Percentiles rank a stretch among this genome's conserved stretches.
Conservation (phyloP, 345 rosid genomes). For the Microthlaspi erraticum region DNA sequence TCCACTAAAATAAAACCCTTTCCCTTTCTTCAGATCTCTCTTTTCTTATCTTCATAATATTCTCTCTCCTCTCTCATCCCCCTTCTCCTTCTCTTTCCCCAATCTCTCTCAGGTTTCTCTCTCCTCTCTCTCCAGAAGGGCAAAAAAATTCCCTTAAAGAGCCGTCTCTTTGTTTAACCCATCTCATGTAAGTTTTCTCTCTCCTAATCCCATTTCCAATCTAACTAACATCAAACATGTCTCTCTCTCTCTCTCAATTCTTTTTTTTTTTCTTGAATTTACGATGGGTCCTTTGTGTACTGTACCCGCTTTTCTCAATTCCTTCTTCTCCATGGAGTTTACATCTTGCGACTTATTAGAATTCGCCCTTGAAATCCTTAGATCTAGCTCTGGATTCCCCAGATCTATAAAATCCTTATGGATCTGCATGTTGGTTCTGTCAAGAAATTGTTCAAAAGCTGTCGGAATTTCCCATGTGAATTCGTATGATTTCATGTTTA, state of each 20-base stretch:
- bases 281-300: slow-evolving; percentile 63
- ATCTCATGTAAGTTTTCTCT: slow-evolving; percentile 91
- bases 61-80: slow-evolving; percentile 52
- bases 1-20: slow-evolving; percentile 40
- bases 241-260: slow-evolving; percentile 27
- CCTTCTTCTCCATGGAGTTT: background rate
- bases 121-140: slow-evolving; percentile 80
- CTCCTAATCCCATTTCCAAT: slow-evolving; percentile 65
- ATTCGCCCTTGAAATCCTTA: no score
- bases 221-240: slow-evolving; percentile 26
- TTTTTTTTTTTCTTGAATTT: background rate
- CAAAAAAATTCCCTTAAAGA: slow-evolving; percentile 50
- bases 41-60: slow-evolving; percentile 37
- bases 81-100: slow-evolving; percentile 38
- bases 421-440: slow-evolving; percentile 33
- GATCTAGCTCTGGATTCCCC: slow-evolving; percentile 33
- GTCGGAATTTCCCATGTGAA: background rate
- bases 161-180: slow-evolving; percentile 54
- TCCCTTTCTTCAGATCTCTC: slow-evolving; percentile 56
- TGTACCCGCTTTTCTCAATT: slow-evolving; percentile 26
- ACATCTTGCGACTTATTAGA: background rate
- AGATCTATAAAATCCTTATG: slow-evolving; percentile 34
- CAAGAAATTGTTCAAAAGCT: background rate
- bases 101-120: slow-evolving; percentile 53
- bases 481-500: slow-evolving; percentile 10